Base-by-base conservation (phyloP, 2,329 filamentous ascomycete genomes). In the Ophiostoma fasciatum region DNA sequence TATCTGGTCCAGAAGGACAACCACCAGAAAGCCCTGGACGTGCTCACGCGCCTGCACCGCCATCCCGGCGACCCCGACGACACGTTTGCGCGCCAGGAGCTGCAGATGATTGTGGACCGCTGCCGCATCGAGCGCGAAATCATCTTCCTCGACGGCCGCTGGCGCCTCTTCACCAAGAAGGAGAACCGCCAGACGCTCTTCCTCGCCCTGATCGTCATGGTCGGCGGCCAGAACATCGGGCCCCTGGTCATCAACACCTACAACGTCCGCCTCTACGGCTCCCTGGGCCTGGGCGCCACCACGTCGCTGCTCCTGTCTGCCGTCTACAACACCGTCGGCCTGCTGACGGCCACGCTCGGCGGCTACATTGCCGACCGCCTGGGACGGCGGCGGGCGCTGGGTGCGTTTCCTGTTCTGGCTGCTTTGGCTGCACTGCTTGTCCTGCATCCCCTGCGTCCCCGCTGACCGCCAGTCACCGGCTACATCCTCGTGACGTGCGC, bases 171-270 rank as follows among this genome's bases (percentile, higher is more conserved):
- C 14, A 39, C 37, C 3, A 28, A 39, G 10, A 35, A 35, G 12
- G 18, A 22, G 22, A 31, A 39, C 28, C 37, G 37, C 5, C 18
- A 39, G 23, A 30, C 20, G 23, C 37, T 39, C 10, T n/a, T 39
- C 13, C 37, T 39, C 3, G 37, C 32, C 2, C 35, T 32, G 22
- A 31, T 39, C 23, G 37, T 39, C 12, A 39, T 39, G 28, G 25
- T 32, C 2, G 37, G 37, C n/a, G 37, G 37, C 13, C 37, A 39
- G 19, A 39, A 39, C 17, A 39, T 39, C 17, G 37, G 37, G 10
- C 37, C 37, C 7, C 23, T 39, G 11, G 37, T 39, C 8, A 39
- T 39, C 14, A 39, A 39, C 28, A 32, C 25, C 15, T 39, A 39
- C 32, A 31, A 33, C 15, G 18, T 31, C 7, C 28, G 17, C 14